A percentile compares a stretch with the other conserved stretches of the same genome.
Conservation (phyloP, 2,329 filamentous ascomycete species). For the Chaetomiaceae sp. region DNA sequence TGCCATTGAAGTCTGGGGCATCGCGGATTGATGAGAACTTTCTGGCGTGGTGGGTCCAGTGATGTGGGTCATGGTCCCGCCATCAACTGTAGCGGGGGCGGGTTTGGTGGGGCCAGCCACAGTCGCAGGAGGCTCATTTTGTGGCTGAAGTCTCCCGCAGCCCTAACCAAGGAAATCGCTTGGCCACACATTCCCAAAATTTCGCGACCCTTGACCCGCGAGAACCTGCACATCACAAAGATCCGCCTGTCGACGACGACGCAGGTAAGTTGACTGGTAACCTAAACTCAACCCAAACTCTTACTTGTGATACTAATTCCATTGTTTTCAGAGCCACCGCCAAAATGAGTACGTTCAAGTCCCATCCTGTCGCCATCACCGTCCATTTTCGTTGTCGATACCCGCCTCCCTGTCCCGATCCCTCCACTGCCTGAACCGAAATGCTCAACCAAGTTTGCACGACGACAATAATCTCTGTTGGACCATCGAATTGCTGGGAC, state of each 20-base stretch:
- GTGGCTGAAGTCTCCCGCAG: conserved; percentile 21
- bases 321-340: conserved; percentile 35
- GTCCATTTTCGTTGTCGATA: conserved; percentile 5
- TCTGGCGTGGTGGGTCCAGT: too few species aligned
- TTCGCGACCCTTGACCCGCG: conserved; percentile 24
- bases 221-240: conserved; percentile 26
- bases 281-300: not conserved
- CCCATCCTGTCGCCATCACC: conserved; percentile 12
- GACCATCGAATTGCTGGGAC: not conserved
- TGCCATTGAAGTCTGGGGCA: too few species aligned
- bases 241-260: conserved; percentile 27
- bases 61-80: too few species aligned
- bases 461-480: not conserved
- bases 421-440: conserved; percentile 14
- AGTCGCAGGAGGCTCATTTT: not conserved
- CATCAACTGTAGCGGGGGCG: not conserved
- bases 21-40: too few species aligned
- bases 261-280: conserved; percentile 23
- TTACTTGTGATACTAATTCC: conserved; percentile 20
- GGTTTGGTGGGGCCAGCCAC: conserved; percentile 2
- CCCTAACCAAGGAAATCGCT: conserved; percentile 26
- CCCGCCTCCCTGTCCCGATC: conserved; percentile 2
- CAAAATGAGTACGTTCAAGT: conserved; percentile 52
- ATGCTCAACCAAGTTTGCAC: not conserved
- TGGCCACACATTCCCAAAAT: conserved; percentile 29